Percentiles rank a stretch among this genome's conserved stretches.
Conservation (phyloP, 2,329 filamentous ascomycete genomes). For the Rutstroemia sydowiana region DNA sequence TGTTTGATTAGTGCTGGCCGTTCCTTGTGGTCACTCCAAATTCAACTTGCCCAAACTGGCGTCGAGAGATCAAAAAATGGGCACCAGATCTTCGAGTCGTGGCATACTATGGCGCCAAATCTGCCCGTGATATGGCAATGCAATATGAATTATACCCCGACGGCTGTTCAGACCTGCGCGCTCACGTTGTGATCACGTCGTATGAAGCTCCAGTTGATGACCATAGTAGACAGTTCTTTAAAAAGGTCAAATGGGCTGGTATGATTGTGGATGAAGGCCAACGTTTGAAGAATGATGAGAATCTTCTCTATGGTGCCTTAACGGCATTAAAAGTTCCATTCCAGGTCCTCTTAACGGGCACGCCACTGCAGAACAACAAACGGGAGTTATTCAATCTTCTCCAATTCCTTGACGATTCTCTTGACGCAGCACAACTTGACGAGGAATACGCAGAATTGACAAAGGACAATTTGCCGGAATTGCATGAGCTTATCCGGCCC, state of each 20-base stretch:
- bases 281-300: constrained; percentile 87
- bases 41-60: constrained; percentile 95
- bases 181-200: constrained; percentile 89
- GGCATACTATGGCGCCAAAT: constrained; percentile 78
- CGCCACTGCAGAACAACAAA: constrained; percentile 91
- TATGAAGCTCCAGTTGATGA: constrained; percentile 83
- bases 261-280: constrained; percentile 94
- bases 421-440: constrained; percentile 67
- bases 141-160: constrained; percentile 79
- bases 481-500: constrained; percentile 76
- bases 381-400: constrained; percentile 93
- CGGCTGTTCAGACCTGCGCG: constrained; percentile 60
- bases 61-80: constrained; percentile 92
- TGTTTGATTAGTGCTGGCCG: constrained; percentile 60
- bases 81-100: constrained; percentile 78
- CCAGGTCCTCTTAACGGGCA: constrained; percentile 77
- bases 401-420: constrained; percentile 74
- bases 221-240: constrained; percentile 58
- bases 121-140: constrained; percentile 68
- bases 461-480: constrained; percentile 68
- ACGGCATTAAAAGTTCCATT: constrained; percentile 70
- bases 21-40: constrained; percentile 93
- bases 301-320: constrained; percentile 69
- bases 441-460: constrained; percentile 70
- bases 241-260: constrained; percentile 71